Base-by-base conservation (phyloP, 2,329 filamentous ascomycete species). In the Emergomyces africanus region DNA sequence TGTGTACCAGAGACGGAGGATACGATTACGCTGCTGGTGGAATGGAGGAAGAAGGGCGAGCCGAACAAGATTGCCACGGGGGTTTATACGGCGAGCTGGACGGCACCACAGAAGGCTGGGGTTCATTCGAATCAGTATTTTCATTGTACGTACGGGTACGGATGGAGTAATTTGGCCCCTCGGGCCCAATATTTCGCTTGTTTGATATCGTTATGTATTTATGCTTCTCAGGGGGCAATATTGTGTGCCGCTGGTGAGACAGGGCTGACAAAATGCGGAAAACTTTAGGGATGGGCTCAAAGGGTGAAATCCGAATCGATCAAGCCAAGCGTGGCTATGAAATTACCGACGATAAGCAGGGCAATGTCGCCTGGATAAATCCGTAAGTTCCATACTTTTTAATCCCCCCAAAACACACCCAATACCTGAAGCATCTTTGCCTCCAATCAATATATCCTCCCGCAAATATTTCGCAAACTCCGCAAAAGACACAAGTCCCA, bases 81-180 rank as follows among this genome's bases (percentile, higher is more conserved):
- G 59, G 90, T 96, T 8, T 96, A 95, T 75, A 96, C 92, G 14
- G 89, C 91, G 12, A 92, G 88, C 46, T 96, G 91, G 91, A 96
- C 91, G 1, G 92, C 92, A 6, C 91, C 92, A 14, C 88, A 95
- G 71, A 88, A 86, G 68, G 91, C 91, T 0, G 91, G 92, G 55
- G 90, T 96, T n/a, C 92, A 96, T 76, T 92, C 87, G 1, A 95
- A 95, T 73, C 91, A 96, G 77, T 94, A 96, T 76, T 96, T 96
- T 79, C 91, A 96, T 75, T 96, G 74, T 77, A 69, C 35, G 72
- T 66, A 33, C 48, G 30, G 10, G 15, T n/a, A 8, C 1, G 15
- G 48, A 9, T 8, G 28, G 20, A 46, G 10, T 10, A 15, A 25
- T 50, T 50, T 33, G 25, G 30, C 44, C 9, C 12, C 39, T 33